Evolutionary conservation across 2,329 filamentous ascomycete genomes (phyloP), one percentile per base, ranked within the genome.

Genomic region (Curvularia sp.): DNA sequence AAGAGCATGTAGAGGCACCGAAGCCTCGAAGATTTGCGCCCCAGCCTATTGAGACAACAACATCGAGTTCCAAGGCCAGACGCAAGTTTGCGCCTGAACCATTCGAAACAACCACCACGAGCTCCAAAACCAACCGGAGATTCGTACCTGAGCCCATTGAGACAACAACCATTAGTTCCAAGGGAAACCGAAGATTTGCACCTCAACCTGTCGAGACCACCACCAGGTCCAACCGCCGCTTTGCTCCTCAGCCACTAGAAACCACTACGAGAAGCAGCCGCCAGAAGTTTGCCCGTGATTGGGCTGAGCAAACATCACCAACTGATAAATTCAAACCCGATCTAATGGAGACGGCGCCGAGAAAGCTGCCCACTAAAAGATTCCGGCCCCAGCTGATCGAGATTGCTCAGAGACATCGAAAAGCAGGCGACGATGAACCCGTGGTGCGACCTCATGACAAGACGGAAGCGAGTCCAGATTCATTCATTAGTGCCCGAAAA

Each of bases 341-440:
- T 49, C 70, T 73, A 13, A 34, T 74, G 23, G 70, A 72, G 56
- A 72, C 69, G 7, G 67, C 66, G 6, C 55, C 64, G 23, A 38
- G 63, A 45, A 72, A 71, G 54, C 71, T 59, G 39, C 54, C 72
- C 10, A 60, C 72, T 3, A 80, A 82, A 41, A 84, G 78, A 59
- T 96, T 96, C 74, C 84, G 88, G 28, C 92, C 92, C 12, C 89
- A 94, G 69, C 81, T 96, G 54, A 88, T 96, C 61, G 92, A 94
- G 76, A 93, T 91, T 2, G 89, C 89, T 3, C 86, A 87, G 67
- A 84, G 92, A 52, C 87, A 87, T 32, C 86, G 89, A 62, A 87
- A 87, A 69, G 84, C 84, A 15, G 87, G 87, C 19, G 89, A 92
- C 67, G 76, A 82, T 1, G 83, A 82, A 5, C 87, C 87, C 19